Evolutionary conservation across 2,329 filamentous ascomycete species (phyloP).

Genomic region (Bipolaris sorokiniana): DNA sequence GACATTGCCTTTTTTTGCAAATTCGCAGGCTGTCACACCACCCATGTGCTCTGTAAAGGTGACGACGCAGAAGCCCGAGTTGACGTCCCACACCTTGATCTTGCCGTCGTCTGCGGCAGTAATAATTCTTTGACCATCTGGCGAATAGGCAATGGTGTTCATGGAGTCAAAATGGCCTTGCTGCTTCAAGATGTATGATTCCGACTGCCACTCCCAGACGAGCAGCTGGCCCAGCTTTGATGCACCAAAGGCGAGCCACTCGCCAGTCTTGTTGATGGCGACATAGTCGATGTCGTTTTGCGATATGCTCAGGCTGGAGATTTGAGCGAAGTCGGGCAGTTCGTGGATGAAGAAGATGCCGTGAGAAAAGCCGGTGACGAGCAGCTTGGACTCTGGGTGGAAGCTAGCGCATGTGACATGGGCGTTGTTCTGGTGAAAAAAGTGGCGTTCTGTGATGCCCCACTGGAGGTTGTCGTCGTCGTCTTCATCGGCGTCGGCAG

Average conservation of each 20-base stretch:
- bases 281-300: constrained; percentile 96
- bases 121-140: constrained; percentile 89
- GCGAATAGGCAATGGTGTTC: constrained; percentile 91
- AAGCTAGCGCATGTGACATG: constrained; percentile 90
- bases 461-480: constrained; percentile 77
- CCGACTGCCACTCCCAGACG: constrained; percentile 99
- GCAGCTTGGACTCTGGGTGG: constrained; percentile 82
- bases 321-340: constrained; percentile 92
- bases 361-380: constrained; percentile 96
- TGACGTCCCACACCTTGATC: constrained; percentile 97
- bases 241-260: constrained; percentile 97
- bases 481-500: constrained; percentile 60
- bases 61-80: constrained; percentile 95
- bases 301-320: constrained; percentile 92
- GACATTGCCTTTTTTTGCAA: constrained; percentile 93
- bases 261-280: constrained; percentile 89
- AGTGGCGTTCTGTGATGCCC: constrained; percentile 90
- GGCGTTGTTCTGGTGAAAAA: constrained; percentile 89
- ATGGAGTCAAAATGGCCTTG: constrained; percentile 97
- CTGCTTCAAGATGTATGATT: constrained; percentile 98
- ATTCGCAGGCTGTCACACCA: constrained; percentile 91
- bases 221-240: constrained; percentile 94
- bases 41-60: constrained; percentile 98
- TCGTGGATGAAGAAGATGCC: constrained; percentile 94
- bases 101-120: constrained; percentile 97